Percentiles rank a stretch among this genome's conserved stretches.
Conservation (phyloP, 2,329 filamentous ascomycete species). For the Phyllosticta ampelicida region DNA sequence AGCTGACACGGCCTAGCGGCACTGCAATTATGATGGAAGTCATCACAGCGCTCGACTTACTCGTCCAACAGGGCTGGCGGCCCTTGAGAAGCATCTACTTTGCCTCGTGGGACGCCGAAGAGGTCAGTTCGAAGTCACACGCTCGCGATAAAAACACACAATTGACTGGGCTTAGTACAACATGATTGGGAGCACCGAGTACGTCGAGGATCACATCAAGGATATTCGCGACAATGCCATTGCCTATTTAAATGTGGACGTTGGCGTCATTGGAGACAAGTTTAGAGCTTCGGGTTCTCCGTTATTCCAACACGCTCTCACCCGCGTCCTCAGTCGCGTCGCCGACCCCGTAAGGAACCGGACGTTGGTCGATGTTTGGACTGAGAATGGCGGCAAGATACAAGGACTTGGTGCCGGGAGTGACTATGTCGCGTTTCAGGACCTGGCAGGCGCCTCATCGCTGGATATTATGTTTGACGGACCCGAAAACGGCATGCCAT, state of each 20-base stretch:
- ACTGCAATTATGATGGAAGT: conserved; percentile 89
- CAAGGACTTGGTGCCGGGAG: conserved; percentile 62
- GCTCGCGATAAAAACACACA: too few species aligned
- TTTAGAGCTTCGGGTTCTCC: conserved; percentile 76
- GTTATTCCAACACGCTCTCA: conserved; percentile 60
- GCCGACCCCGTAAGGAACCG: conserved; percentile 60
- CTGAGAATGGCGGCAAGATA: conserved; percentile 47
- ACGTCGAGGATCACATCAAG: conserved; percentile 76
- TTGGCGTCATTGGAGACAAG: conserved; percentile 62
- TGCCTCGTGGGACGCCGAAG: conserved; percentile 88
- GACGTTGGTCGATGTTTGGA: conserved; percentile 67
- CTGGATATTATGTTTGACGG: conserved; percentile 74
- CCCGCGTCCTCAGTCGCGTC: conserved; percentile 63
- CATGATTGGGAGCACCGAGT: conserved; percentile 85
- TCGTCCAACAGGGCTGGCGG: conserved; percentile 70
- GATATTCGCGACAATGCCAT: conserved; percentile 61
- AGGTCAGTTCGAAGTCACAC: too few species aligned
- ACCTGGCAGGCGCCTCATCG: conserved; percentile 79
- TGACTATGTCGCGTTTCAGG: conserved; percentile 84
- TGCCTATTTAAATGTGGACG: conserved; percentile 86
- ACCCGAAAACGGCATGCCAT: conserved; percentile 47
- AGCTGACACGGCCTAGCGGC: conserved; percentile 42
- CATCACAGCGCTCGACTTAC: conserved; percentile 69
- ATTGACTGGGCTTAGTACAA: too few species aligned
- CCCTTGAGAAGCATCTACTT: conserved; percentile 93